phyloP scores from a whole-genome alignment of 257 asterid genomes.

The Gynochthodes officinalis region DNA sequence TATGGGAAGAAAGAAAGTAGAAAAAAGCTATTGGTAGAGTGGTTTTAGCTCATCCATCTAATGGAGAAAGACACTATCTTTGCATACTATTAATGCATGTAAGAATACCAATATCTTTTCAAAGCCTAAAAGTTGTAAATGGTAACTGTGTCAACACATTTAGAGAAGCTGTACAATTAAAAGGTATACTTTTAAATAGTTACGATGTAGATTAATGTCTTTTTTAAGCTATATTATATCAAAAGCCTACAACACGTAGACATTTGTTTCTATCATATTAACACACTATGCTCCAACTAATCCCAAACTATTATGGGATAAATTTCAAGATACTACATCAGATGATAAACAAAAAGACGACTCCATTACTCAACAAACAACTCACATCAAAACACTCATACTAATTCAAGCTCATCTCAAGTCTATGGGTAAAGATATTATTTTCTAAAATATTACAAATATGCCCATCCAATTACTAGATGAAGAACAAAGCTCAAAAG shows the following conservation, averaged over 20 bases:
- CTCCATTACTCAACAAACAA: too few species aligned
- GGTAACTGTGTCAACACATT: too few species aligned
- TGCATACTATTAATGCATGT: too few species aligned
- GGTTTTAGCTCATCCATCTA: too few species aligned
- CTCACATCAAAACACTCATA: background rate
- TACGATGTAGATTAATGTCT: too few species aligned
- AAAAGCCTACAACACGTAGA: background rate
- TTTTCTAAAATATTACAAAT: too few species aligned
- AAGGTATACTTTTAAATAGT: background rate
- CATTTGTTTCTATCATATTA: too few species aligned
- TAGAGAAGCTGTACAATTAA: fast-evolving
- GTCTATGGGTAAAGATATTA: too few species aligned
- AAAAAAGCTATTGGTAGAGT: background rate
- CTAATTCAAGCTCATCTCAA: background rate
- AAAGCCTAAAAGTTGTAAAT: background rate
- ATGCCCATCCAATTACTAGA: too few species aligned
- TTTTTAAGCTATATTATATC: too few species aligned
- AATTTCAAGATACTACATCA: background rate
- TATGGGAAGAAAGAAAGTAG: background rate
- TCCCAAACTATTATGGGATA: background rate
- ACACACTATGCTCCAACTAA: background rate
- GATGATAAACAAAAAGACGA: background rate
- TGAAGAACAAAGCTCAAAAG: too few species aligned
- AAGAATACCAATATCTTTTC: background rate
- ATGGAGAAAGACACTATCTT: background rate